phyloP scores from a whole-genome alignment of 805 yeast species.

The Lipomyces orientalis region DNA sequence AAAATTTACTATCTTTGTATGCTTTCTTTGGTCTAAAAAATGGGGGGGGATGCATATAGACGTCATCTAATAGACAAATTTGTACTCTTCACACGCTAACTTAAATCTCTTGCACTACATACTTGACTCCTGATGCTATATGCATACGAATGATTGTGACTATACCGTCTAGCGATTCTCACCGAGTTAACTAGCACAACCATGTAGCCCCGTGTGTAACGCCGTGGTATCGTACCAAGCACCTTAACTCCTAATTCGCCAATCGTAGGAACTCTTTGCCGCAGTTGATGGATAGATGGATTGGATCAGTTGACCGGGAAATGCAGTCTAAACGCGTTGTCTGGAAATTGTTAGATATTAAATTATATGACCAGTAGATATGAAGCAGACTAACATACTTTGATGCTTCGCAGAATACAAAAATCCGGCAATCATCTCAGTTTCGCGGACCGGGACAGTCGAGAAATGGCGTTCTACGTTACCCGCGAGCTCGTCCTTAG shows the following conservation, averaged over 20 bases:
- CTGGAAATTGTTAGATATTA: conserved; percentile 6
- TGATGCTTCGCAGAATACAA: conserved; percentile 83
- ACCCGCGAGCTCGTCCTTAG: conserved; percentile 64
- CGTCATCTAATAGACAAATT: neutral
- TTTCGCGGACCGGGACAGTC: conserved; percentile 67
- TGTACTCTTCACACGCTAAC: neutral
- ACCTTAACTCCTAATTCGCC: neutral
- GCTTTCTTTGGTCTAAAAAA: neutral
- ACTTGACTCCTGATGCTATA: neutral
- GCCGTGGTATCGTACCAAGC: neutral
- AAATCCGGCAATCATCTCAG: conserved; percentile 86
- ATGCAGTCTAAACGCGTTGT: conserved; percentile 17
- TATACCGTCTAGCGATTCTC: neutral
- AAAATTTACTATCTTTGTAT: neutral
- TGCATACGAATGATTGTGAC: neutral
- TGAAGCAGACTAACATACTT: conserved; percentile 43
- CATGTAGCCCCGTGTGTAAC: neutral
- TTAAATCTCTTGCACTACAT: neutral
- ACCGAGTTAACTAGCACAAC: neutral
- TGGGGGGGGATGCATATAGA: neutral
- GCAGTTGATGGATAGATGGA: neutral
- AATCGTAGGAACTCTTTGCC: neutral
- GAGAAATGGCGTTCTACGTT: conserved; percentile 73
- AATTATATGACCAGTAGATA: neutral
- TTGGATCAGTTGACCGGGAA: conserved; percentile 7